Evolutionary conservation across 2,329 filamentous ascomycete species (phyloP), one percentile per base, ranked within the genome.

Genomic region (Fusarium foetens): DNA sequence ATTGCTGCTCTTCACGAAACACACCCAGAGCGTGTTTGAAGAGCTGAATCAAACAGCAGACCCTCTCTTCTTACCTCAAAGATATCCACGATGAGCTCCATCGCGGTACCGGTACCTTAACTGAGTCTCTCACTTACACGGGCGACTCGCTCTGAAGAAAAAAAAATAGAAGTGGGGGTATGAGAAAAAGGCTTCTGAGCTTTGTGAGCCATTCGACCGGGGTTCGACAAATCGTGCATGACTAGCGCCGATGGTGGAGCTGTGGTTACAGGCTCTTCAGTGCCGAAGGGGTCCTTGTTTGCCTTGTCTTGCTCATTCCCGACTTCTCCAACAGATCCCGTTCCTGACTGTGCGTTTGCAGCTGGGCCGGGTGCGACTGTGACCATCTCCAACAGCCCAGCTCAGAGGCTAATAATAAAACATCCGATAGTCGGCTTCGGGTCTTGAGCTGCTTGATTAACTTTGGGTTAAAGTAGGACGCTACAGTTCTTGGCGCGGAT

Each of bases 171-270:
- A 51, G 68, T 72, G 69, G 63, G 61, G 68, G 25, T 58, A 14
- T 35, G 14, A 58, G 49, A 42, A 62, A 70, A 59, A 64, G 46
- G 52, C 36, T 66, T 54, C 49, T 41, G 58, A 70, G 48, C 46
- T 65, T 61, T 52, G 45, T 46, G 51, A 70, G 43, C 62, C 66
- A 67, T 65, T 38, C 27, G 70, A 75, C 75, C 55, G 51, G 75
- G 75, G 65, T 77, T 76, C 72, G 75, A 77, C 75, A 77, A 74
- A 77, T 77, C 73, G 75, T 77, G 75, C 75, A 77, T 77, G 61
- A 72, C 59, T 77, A 77, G 75, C 71, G 70, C 31, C 52, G 36
- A 68, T 66, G 42, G 65, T 73, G 74, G 74, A 41, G 58, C 21
- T 39, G 38, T 39, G 45, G 61, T 49, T 43, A 57, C 65, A 66